Percentiles rank a stretch among this genome's conserved stretches.
Conservation (phyloP, 139 green algal species). For the Chlorella sp. region DNA sequence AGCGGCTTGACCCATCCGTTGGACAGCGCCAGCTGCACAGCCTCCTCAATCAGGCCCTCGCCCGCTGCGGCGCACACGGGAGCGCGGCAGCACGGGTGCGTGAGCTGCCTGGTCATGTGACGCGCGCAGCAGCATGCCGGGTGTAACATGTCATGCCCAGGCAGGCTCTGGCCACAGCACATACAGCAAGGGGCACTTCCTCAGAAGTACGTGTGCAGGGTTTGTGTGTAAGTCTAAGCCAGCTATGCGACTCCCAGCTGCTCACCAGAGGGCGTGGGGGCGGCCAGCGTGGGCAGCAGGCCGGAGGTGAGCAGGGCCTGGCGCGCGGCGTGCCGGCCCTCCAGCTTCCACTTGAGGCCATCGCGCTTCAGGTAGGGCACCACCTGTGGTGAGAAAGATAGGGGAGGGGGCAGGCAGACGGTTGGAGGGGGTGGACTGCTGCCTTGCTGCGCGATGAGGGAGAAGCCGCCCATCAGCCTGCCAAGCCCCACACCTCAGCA, state of each 20-base stretch:
- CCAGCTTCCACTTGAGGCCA: slow-evolving; percentile 83
- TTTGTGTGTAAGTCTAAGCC: no score
- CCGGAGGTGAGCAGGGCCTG: slow-evolving; percentile 84
- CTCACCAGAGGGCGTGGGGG: slow-evolving; percentile 70
- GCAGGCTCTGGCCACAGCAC: no score
- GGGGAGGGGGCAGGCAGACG: no score
- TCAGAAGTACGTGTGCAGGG: no score
- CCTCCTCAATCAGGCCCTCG: slow-evolving; percentile 77
- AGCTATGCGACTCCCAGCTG: no score
- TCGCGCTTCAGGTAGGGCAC: slow-evolving; percentile 86
- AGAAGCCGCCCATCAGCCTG: no score
- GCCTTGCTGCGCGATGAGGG: no score
- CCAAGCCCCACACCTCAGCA: no score
- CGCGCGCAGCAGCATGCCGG: no score
- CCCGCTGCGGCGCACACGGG: slow-evolving; percentile 32
- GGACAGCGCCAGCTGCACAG: slow-evolving; percentile 55
- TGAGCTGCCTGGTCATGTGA: background rate
- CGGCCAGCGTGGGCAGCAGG: slow-evolving; percentile 88
- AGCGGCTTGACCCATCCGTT: slow-evolving; percentile 64
- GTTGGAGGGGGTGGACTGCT: no score
- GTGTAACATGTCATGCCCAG: no score
- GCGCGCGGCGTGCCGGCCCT: slow-evolving; percentile 72
- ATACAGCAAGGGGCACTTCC: no score
- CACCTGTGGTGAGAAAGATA: slow-evolving; percentile 27
- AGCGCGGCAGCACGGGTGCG: background rate